Evolutionary conservation across 2,329 filamentous ascomycete genomes (phyloP).

Genomic region (Talaromyces sp.): DNA sequence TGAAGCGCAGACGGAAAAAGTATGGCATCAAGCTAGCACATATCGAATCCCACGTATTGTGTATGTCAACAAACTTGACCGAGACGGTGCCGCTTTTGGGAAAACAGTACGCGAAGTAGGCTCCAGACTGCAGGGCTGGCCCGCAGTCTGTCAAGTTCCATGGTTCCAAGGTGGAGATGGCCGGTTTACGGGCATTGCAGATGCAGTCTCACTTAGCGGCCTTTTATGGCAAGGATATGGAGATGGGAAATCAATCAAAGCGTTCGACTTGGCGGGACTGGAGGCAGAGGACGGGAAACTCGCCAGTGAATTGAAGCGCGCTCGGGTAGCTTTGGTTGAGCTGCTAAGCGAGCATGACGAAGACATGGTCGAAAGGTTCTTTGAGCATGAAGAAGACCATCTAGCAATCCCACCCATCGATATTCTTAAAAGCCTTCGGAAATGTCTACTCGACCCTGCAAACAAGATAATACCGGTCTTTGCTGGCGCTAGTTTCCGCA

Average conservation of each 20-base stretch:
- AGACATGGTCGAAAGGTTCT: constrained; percentile 73
- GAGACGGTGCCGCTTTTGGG: constrained; percentile 75
- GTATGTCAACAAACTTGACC: constrained; percentile 80
- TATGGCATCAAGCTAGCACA: constrained; percentile 84
- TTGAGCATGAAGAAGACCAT: constrained; percentile 70
- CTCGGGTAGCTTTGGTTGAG: constrained; percentile 74
- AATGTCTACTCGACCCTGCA: constrained; percentile 59
- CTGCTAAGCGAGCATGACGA: constrained; percentile 86
- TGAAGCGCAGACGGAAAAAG: constrained; percentile 93
- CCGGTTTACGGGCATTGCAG: constrained; percentile 74
- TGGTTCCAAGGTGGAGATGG: constrained; percentile 78
- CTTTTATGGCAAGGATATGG: constrained; percentile 66
- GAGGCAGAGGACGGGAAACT: constrained; percentile 45
- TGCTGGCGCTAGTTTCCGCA: constrained; percentile 85
- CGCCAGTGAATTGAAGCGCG: constrained; percentile 64
- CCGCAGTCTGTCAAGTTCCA: constrained; percentile 87
- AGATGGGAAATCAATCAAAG: constrained; percentile 59
- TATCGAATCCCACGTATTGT: constrained; percentile 79
- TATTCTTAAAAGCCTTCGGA: constrained; percentile 69
- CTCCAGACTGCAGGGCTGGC: constrained; percentile 72
- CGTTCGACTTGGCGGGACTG: constrained; percentile 52
- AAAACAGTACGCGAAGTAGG: constrained; percentile 83
- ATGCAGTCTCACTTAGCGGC: constrained; percentile 70
- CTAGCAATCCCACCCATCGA: constrained; percentile 59
- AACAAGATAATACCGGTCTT: constrained; percentile 80